Percentiles rank a stretch among this genome's conserved stretches.
These are phyloP conservation scores for Ilyonectria mors-panacis DNA, from an alignment of 2,329 filamentous ascomycete genomes.

Conservation along the genomic window DNA sequence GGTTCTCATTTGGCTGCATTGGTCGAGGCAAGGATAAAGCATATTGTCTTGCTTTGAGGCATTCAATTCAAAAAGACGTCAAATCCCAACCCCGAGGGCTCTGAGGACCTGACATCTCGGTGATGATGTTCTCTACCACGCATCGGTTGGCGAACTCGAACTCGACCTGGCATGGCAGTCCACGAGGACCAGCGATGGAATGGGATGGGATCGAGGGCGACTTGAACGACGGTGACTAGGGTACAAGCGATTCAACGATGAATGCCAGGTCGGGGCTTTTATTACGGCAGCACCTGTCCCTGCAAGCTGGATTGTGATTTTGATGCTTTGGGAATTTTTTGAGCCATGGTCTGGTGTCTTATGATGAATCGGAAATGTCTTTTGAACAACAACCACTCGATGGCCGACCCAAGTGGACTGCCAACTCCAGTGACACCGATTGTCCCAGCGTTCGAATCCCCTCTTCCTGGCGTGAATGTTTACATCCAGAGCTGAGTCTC, in stretches of 20 bases:
- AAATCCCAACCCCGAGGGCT: slow-evolving; percentile 54
- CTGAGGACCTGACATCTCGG: slow-evolving; percentile 43
- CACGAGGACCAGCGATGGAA: slow-evolving; percentile 48
- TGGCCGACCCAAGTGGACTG: slow-evolving; percentile 12
- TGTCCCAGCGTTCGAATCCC: background rate
- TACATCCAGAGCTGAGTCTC: background rate
- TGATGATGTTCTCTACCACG: slow-evolving; percentile 43
- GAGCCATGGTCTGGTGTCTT: slow-evolving; percentile 49
- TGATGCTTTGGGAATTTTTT: slow-evolving; percentile 49
- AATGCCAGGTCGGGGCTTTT: slow-evolving; percentile 49
- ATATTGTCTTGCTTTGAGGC: slow-evolving; percentile 68
- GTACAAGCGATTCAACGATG: slow-evolving; percentile 50
- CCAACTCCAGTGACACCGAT: background rate
- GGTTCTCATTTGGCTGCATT: slow-evolving; percentile 74
- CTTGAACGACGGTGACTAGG: slow-evolving; percentile 44
- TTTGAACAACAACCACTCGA: slow-evolving; percentile 41
- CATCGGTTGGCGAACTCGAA: slow-evolving; percentile 45
- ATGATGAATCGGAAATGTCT: slow-evolving; percentile 50
- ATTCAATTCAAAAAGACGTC: slow-evolving; percentile 68
- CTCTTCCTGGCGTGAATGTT: background rate
- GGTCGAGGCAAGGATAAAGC: slow-evolving; percentile 71
- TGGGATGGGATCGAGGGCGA: slow-evolving; percentile 44
- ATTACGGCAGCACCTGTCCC: slow-evolving; percentile 48
- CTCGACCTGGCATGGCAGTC: slow-evolving; percentile 43
- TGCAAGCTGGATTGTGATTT: slow-evolving; percentile 49